Percentiles rank a stretch among this genome's conserved stretches.
Conservation (phyloP, 176 grass and related monocot genomes). For the Leersia perrieri region DNA sequence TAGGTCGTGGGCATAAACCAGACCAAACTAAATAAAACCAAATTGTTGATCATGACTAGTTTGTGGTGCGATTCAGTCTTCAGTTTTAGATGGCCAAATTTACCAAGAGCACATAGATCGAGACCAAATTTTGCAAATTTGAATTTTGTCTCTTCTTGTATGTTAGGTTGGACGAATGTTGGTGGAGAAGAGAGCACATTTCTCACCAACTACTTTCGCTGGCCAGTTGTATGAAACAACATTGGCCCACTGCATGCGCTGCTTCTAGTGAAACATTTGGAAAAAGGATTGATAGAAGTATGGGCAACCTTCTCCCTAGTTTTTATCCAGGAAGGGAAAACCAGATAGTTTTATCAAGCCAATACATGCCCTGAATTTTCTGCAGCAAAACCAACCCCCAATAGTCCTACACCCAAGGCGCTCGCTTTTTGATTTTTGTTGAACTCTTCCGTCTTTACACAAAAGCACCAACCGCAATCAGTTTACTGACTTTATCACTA, state of each 20-base stretch:
- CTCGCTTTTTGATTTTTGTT: constrained; percentile 25
- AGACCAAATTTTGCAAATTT: not conserved
- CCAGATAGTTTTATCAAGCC: not conserved
- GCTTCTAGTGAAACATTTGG: constrained; percentile 17
- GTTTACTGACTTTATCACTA: constrained; percentile 3
- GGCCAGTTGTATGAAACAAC: not conserved
- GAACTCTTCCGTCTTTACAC: constrained; percentile 10
- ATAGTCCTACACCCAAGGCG: constrained; percentile 1
- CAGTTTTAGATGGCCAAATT: too few species aligned
- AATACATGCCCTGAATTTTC: not conserved
- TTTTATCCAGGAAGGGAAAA: constrained; percentile 18
- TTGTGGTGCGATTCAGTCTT: too few species aligned
- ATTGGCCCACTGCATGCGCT: not conserved
- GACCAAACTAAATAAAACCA: too few species aligned
- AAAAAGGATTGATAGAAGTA: constrained; percentile 17
- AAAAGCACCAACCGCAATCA: constrained; percentile 17
- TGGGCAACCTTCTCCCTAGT: constrained; percentile 29
- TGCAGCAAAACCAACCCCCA: not conserved
- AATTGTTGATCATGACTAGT: too few species aligned
- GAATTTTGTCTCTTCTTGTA: not conserved
- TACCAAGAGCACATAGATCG: too few species aligned
- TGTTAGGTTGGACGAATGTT: constrained; percentile 22
- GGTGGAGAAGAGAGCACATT: constrained; percentile 8
- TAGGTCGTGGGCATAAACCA: too few species aligned
- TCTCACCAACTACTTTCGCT: constrained; percentile 35